Conservation (phyloP, 2,329 filamentous ascomycete species). For the Chrysosporium queenslandicum region DNA sequence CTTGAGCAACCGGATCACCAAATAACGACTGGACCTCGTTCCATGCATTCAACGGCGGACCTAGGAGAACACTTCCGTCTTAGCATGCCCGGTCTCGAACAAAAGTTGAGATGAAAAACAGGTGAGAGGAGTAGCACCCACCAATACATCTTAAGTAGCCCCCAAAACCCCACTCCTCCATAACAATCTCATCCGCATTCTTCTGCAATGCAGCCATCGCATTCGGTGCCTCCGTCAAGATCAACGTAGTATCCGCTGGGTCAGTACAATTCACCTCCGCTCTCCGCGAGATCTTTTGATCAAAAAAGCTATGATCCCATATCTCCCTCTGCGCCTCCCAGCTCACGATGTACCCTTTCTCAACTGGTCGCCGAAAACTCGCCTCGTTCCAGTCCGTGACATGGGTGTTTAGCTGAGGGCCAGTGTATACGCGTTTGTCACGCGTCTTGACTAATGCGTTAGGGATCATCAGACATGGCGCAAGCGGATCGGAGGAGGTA, state of each 20-base stretch:
- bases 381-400: slow-evolving; percentile 87
- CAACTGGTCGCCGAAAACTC: slow-evolving; percentile 75
- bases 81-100: not conserved
- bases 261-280: slow-evolving; percentile 40
- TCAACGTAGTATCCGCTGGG: slow-evolving; percentile 67
- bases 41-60: slow-evolving; percentile 68
- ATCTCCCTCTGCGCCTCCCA: slow-evolving; percentile 95
- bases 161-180: slow-evolving; percentile 92
- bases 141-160: slow-evolving; percentile 71
- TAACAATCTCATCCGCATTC: slow-evolving; percentile 91
- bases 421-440: slow-evolving; percentile 68
- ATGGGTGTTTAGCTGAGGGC: slow-evolving; percentile 57
- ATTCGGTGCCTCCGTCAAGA: slow-evolving; percentile 80
- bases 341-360: slow-evolving; percentile 89
- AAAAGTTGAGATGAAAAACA: not conserved
- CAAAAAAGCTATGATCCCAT: slow-evolving; percentile 83
- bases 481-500: slow-evolving; percentile 33
- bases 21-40: slow-evolving; percentile 64
- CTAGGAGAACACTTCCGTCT: slow-evolving; percentile 36
- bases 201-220: slow-evolving; percentile 68
- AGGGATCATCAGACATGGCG: slow-evolving; percentile 58
- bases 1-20: slow-evolving; percentile 43
- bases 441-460: slow-evolving; percentile 84
- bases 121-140: slow-evolving; percentile 33
- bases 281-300: slow-evolving; percentile 52